These are phyloP conservation scores for Chlamydomonas schloesseri DNA, from an alignment of 139 green algal genomes.

Conservation along the genomic window DNA sequence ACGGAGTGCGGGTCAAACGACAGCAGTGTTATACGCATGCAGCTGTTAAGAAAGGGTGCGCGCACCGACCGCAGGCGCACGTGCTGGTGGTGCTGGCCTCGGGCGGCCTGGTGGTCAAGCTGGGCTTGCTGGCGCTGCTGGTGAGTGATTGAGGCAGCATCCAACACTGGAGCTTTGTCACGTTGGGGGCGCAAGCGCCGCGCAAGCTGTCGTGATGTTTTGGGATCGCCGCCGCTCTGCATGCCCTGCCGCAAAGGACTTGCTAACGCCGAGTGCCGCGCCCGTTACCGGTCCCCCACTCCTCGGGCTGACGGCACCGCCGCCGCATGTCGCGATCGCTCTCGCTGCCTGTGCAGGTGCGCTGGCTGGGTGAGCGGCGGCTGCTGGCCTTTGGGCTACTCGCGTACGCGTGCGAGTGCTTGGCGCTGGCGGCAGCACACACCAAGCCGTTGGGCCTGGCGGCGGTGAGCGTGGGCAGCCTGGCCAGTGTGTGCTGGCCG, in stretches of 20 bases:
- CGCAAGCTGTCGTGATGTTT: too few relatives aligned
- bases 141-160: neutral
- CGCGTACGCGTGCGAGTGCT: slow-evolving; percentile 51
- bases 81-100: slow-evolving; percentile 75
- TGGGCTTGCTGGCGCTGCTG: slow-evolving; percentile 67
- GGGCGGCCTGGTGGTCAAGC: slow-evolving; percentile 78
- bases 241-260: too few relatives aligned
- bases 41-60: too few relatives aligned
- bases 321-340: too few relatives aligned
- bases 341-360: too few relatives aligned
- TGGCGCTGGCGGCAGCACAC: slow-evolving; percentile 54
- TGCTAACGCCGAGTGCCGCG: too few relatives aligned
- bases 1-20: too few relatives aligned
- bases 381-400: slow-evolving; percentile 65
- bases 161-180: too few relatives aligned
- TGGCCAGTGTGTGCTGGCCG: slow-evolving; percentile 72
- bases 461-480: slow-evolving; percentile 54
- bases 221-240: too few relatives aligned
- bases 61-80: slow-evolving; percentile 36
- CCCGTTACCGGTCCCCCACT: too few relatives aligned
- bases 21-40: neutral
- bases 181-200: too few relatives aligned
- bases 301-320: too few relatives aligned
- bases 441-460: slow-evolving; percentile 49
- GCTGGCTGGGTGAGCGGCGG: slow-evolving; percentile 62